Evolutionary conservation across 805 yeast species (phyloP).

Genomic region (Ogataea neopini): DNA sequence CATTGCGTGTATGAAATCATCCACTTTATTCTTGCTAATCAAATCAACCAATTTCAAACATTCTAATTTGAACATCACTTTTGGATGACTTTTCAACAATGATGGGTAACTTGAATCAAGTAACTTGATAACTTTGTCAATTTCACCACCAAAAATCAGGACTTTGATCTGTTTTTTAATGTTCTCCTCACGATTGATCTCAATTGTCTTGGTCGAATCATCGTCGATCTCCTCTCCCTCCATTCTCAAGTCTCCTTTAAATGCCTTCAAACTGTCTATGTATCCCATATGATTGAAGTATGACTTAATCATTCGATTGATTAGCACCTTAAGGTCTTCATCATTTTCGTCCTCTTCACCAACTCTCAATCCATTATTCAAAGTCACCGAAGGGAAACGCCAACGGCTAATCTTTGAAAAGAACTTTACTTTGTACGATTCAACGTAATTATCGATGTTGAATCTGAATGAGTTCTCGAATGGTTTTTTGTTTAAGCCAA

Average conservation of each 20-base stretch:
- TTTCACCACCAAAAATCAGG: slow-evolving; percentile 43
- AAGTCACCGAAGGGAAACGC: slow-evolving; percentile 11
- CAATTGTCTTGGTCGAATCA: slow-evolving; percentile 14
- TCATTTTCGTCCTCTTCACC: slow-evolving; percentile 23
- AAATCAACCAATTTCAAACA: slow-evolving; percentile 46
- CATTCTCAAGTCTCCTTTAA: slow-evolving; percentile 45
- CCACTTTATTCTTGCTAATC: slow-evolving; percentile 30
- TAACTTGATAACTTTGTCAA: slow-evolving; percentile 43
- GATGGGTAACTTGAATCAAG: slow-evolving; percentile 41
- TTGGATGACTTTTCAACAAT: slow-evolving; percentile 35
- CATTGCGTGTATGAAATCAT: slow-evolving; percentile 42
- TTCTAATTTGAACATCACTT: slow-evolving; percentile 42
- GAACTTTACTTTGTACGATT: slow-evolving; percentile 36
- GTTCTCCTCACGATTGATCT: slow-evolving; percentile 35
- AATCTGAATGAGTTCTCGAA: slow-evolving; percentile 40
- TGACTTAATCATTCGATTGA: slow-evolving; percentile 32
- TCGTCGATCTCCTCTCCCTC: slow-evolving; percentile 37
- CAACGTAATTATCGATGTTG: slow-evolving; percentile 50
- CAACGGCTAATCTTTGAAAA: slow-evolving; percentile 22
- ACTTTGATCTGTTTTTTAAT: slow-evolving; percentile 45
- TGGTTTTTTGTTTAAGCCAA: slow-evolving; percentile 43
- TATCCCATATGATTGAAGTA: slow-evolving; percentile 63
- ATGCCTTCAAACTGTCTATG: slow-evolving; percentile 52
- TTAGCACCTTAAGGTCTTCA: slow-evolving; percentile 19
- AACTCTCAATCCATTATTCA: slow-evolving; percentile 12